Conservation (phyloP, 2,329 filamentous ascomycete genomes). For the Fusarium buharicum region DNA sequence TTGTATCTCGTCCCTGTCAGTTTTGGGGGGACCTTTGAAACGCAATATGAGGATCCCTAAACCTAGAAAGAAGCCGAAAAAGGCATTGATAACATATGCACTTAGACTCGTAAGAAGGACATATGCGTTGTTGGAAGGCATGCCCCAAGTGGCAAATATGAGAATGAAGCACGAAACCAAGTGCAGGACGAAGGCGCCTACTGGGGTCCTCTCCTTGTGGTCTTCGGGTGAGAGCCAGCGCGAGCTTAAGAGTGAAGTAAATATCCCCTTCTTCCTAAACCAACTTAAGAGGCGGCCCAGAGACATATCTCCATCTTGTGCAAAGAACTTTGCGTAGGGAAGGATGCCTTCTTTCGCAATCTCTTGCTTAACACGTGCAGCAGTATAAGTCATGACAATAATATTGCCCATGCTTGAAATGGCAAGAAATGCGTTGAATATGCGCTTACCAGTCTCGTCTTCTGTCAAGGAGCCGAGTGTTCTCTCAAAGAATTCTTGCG, state of each 20-base stretch:
- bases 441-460: conserved; percentile 45
- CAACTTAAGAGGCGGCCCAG: conserved; percentile 48
- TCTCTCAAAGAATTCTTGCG: conserved; percentile 50
- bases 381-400: conserved; percentile 66
- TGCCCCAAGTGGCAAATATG: conserved; percentile 49
- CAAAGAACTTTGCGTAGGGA: conserved; percentile 62
- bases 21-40: conserved; percentile 48
- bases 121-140: conserved; percentile 45
- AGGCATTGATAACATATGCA: conserved; percentile 51
- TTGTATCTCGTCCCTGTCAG: conserved; percentile 20
- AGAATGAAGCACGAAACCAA: conserved; percentile 50
- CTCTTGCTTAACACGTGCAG: conserved; percentile 67
- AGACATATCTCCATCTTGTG: conserved; percentile 51
- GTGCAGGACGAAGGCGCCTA: conserved; percentile 51
- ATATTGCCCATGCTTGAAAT: conserved; percentile 67
- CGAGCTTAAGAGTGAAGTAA: conserved; percentile 42
- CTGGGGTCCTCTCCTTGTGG: conserved; percentile 51
- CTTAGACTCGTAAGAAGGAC: conserved; percentile 47
- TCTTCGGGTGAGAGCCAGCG: conserved; percentile 50
- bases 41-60: conserved; percentile 52
- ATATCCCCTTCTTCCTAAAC: conserved; percentile 47
- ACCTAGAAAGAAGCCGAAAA: conserved; percentile 50
- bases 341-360: conserved; percentile 69
- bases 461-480: conserved; percentile 47
- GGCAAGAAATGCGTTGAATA: conserved; percentile 62